Base-by-base conservation (phyloP, 306 rosid species). In the Glycine tomentella region DNA sequence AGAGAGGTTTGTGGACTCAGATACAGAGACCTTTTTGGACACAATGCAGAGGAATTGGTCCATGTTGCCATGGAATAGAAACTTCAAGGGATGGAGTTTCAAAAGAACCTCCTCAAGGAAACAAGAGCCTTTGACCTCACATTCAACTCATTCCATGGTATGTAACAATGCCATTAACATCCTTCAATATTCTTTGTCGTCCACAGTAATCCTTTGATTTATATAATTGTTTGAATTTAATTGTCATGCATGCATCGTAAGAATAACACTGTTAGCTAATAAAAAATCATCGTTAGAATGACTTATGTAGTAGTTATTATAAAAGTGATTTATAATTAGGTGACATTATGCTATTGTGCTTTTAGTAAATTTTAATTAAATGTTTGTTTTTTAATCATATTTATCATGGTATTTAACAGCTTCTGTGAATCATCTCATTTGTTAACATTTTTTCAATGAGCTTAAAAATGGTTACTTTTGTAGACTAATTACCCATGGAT, bases 21-120 rank as follows among this genome's bases (percentile, higher is more conserved):
- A n/a, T n/a, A n/a, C n/a, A n/a, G n/a, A n/a, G n/a, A n/a, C n/a
- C n/a, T n/a, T n/a, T n/a, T n/a, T n/a, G n/a, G n/a, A n/a, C n/a
- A n/a, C n/a, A n/a, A n/a, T n/a, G n/a, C n/a, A n/a, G n/a, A n/a
- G n/a, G n/a, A n/a, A n/a, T 58, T 58, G 64, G 64, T 58, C 64
- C 64, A 20, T 58, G 64, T 58, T 58, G 64, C 25, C 64, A 58
- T 58, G 64, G 38, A n/a, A 9, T 58, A 20, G 36, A 58, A 58
- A 34, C 64, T 58, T 58, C 64, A 20, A 58, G 64, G 64, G 36
- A 58, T 58, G 64, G 64, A 20, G 14, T 20, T 58, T 58, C 17
- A 58, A 9, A 8, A 17, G 36, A 58, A 58, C 64, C 36, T 16
- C 2, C 64, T 58, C 64, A 58, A 56, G 62, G 33, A 56, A 56